Base-by-base conservation (phyloP, 352 stramenopile species). In the Phytophthora cryptogea region DNA sequence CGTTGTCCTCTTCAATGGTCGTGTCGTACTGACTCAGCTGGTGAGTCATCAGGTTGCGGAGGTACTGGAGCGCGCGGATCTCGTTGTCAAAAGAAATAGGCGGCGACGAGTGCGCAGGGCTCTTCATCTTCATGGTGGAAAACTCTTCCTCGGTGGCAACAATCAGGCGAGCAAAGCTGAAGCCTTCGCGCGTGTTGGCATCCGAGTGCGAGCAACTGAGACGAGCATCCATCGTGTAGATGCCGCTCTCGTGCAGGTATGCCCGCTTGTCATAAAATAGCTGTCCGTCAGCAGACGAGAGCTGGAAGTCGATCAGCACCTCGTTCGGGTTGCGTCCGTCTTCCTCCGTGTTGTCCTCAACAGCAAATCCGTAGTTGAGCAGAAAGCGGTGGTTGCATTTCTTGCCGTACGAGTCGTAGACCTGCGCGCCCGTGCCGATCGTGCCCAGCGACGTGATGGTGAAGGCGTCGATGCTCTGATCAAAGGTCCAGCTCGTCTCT, bases 351-450 rank as follows among this genome's bases (percentile, higher is more conserved):
- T 99, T 99, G 70, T 98, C 88, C 74, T 99, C 96, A 5, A 99
- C 96, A 11, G 97, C 95, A 74, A 99, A 99, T 39, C 98, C 97
- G 72, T 99, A 99, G 80, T 99, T 99, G 40, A 99, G 83, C 35
- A 99, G 79, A 74, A 99, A 99, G 8, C 87, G 89, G 76, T 99
- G 97, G 82, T 99, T 99, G 80, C 97, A 99, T 76, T 99, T 99
- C 79, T 99, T 98, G 26, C 98, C 98, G 74, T 99, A 99, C 44
- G 88, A 98, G 75, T 99, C 98, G 72, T 99, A 99, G 7, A 99
- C 97, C 72, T 99, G 96, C 27, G 89, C 78, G 9, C 90, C 88
- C 0, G 72, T 59, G 31, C 73, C 74, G 57, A 94, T 92, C 14
- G 83, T 88, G 26, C 78, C 81, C 8, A 97, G 78, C 28, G 89